These are phyloP conservation scores for Knufia petricola DNA, from an alignment of 2,329 filamentous ascomycete species.

Conservation along the genomic window DNA sequence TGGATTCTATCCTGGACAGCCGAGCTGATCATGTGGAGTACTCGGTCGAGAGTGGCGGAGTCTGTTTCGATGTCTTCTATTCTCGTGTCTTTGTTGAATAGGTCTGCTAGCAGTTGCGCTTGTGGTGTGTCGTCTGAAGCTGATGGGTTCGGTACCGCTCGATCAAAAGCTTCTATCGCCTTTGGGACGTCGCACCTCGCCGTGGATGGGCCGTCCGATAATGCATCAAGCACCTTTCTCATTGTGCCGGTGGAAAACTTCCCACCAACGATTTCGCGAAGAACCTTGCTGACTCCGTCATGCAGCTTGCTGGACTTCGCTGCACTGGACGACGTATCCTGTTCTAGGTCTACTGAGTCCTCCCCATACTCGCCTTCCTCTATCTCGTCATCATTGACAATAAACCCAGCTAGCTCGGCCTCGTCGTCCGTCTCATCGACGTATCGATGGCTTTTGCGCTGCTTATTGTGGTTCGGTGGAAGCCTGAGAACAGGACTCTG, in stretches of 20 bases:
- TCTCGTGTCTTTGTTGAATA: not conserved
- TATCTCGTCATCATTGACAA: constrained; percentile 10
- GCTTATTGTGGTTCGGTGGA: not conserved
- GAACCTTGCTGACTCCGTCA: not conserved
- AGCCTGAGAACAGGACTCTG: not conserved
- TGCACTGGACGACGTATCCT: too few species aligned
- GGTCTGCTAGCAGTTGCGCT: not conserved
- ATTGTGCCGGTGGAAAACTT: not conserved
- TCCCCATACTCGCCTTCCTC: not conserved
- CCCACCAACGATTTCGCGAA: not conserved
- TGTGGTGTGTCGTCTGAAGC: constrained; percentile 4
- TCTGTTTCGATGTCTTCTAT: constrained; percentile 9
- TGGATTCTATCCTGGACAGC: not conserved
- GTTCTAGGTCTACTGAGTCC: too few species aligned
- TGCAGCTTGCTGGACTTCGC: too few species aligned
- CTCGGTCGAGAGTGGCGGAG: not conserved
- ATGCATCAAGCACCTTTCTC: not conserved
- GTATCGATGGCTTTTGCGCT: constrained; percentile 10
- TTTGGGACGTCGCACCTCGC: not conserved
- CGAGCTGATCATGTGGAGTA: not conserved
- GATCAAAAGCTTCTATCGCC: constrained; percentile 2
- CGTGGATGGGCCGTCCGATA: not conserved
- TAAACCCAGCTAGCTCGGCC: constrained; percentile 13
- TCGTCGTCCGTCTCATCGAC: constrained; percentile 10
- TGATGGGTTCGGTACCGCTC: constrained; percentile 7